phyloP scores from a whole-genome alignment of 2,329 filamentous ascomycete species.

The Hypoxylon sp. region DNA sequence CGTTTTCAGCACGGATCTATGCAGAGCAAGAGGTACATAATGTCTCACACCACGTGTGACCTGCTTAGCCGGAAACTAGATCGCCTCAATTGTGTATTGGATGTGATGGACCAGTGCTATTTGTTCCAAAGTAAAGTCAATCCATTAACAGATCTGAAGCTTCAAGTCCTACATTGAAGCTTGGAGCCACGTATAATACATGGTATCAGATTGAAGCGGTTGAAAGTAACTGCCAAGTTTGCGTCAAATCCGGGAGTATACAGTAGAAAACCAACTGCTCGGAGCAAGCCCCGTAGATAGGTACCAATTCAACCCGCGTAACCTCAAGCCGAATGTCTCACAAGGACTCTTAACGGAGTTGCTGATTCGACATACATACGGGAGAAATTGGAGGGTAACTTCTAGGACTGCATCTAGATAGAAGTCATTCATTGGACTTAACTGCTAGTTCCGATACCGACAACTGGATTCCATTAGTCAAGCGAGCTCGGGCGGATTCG shows the following conservation, averaged over 20 bases:
- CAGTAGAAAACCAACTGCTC: slow-evolving; percentile 25
- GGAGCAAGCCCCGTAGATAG: slow-evolving; percentile 22
- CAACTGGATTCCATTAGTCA: slow-evolving; percentile 40
- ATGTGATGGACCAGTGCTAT: not conserved
- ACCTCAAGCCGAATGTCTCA: slow-evolving; percentile 19
- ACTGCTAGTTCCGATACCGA: slow-evolving; percentile 36
- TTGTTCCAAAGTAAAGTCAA: not conserved
- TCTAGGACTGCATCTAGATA: slow-evolving; percentile 9
- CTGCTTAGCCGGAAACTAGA: not conserved
- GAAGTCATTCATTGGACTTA: slow-evolving; percentile 30
- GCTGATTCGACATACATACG: slow-evolving; percentile 15
- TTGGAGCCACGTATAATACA: not conserved
- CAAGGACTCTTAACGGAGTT: slow-evolving; percentile 9
- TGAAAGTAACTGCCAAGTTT: not conserved
- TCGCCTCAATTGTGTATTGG: not conserved
- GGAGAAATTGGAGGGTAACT: slow-evolving; percentile 5
- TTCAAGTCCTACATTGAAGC: not conserved
- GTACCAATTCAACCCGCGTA: slow-evolving; percentile 14
- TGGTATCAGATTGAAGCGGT: not conserved
- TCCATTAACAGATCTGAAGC: not conserved
- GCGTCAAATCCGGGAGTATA: slow-evolving; percentile 10
- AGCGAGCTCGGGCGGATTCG: slow-evolving; percentile 22
- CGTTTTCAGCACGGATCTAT: not conserved
- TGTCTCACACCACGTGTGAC: not conserved
- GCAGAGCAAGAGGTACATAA: not conserved